Evolutionary conservation across 78 protist genomes (phyloP).

Genomic region (Thecamonas trahens): DNA sequence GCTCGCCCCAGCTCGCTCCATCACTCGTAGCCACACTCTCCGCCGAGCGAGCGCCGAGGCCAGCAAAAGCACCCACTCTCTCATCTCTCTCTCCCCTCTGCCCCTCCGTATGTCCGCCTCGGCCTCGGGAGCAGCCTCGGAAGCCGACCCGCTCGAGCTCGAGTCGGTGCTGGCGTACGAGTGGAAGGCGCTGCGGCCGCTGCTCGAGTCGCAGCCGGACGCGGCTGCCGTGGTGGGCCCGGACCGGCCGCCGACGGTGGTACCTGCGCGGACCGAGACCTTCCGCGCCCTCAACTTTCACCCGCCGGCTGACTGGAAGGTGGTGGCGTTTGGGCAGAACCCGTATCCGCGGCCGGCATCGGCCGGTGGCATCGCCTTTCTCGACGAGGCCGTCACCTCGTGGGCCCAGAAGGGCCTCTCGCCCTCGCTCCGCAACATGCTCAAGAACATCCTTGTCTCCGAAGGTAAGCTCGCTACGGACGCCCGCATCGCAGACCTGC

Average conservation of each 20-base stretch:
- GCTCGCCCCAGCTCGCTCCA: no score
- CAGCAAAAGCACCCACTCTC: no score
- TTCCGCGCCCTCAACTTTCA: constrained; percentile 24
- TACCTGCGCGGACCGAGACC: constrained; percentile 11
- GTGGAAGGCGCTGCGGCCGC: neutral
- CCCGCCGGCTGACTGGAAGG: constrained; percentile 22
- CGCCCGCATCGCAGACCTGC: no score
- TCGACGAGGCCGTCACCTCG: constrained; percentile 12
- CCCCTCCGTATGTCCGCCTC: no score
- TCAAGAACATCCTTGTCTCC: no score
- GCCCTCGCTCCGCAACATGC: no score
- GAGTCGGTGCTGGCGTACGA: constrained; percentile 7
- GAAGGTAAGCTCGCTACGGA: no score
- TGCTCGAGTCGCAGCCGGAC: neutral
- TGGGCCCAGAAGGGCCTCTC: constrained; percentile 11
- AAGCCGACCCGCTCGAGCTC: no score
- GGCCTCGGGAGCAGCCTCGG: no score
- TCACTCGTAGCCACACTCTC: no score
- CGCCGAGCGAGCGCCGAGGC: no score
- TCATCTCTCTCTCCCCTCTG: no score
- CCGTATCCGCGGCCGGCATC: constrained; percentile 37
- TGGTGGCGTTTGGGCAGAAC: constrained; percentile 41
- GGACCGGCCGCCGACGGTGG: neutral
- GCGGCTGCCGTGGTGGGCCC: neutral
- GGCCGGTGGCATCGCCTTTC: constrained; percentile 37